These are phyloP conservation scores for Picea abies DNA, from an alignment of 83 land plant genomes.

Conservation along the genomic window DNA sequence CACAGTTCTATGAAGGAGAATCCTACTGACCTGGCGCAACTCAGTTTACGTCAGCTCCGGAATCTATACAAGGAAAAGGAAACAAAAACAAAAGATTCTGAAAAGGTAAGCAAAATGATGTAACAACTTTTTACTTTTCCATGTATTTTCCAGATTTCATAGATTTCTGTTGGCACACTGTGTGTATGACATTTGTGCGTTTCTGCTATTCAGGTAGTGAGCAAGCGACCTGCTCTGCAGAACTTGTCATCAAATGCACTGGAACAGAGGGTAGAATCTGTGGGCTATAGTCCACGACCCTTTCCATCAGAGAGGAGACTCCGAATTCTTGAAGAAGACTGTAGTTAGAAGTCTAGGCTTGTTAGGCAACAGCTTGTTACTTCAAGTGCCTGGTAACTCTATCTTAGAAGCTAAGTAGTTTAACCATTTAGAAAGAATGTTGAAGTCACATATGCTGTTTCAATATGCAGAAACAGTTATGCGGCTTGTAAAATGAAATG, in stretches of 20 bases:
- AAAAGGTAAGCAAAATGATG: constrained; percentile 5
- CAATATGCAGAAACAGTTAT: no score
- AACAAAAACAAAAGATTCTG: constrained; percentile 9
- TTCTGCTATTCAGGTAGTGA: neutral
- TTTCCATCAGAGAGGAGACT: neutral
- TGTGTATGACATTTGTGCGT: neutral
- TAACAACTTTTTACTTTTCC: neutral
- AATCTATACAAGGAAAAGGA: constrained; percentile 1
- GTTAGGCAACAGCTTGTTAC: neutral
- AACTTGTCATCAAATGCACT: constrained; percentile 12
- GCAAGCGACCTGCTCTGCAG: neutral
- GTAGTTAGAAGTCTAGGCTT: neutral
- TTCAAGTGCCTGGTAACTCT: no score
- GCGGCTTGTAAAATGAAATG: no score
- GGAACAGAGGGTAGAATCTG: constrained; percentile 2
- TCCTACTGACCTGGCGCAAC: neutral
- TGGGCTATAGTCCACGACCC: neutral
- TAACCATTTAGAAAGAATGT: no score
- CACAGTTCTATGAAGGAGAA: constrained; percentile 1
- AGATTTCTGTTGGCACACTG: neutral
- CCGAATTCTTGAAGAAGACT: constrained; percentile 7
- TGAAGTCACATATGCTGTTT: no score
- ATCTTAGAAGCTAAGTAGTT: no score
- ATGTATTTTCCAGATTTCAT: neutral
- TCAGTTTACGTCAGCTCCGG: neutral